Evolutionary conservation across 1,139 yeast species (phyloP).

Genomic region (Suhomyces anneliseae): DNA sequence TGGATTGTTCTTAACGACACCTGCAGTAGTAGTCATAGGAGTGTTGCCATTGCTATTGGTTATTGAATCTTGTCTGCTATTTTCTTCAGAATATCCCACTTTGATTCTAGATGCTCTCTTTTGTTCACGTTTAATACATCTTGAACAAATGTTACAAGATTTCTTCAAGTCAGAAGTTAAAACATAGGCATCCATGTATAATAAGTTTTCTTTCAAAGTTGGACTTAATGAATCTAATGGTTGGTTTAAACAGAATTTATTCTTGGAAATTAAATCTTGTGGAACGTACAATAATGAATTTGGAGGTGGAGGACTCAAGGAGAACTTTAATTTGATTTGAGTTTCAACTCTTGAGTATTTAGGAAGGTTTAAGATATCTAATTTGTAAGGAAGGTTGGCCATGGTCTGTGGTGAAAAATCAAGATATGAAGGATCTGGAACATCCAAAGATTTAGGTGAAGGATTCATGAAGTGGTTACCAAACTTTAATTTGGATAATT

Average conservation of each 20-base stretch:
- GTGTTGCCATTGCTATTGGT: constrained; percentile 4
- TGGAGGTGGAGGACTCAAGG: constrained; percentile 70
- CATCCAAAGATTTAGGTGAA: constrained; percentile 34
- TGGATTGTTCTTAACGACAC: constrained; percentile 36
- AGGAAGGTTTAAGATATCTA: constrained; percentile 67
- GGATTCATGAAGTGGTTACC: constrained; percentile 49
- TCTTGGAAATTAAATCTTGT: constrained; percentile 77
- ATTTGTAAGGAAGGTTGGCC: constrained; percentile 54
- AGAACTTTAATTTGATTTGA: constrained; percentile 75
- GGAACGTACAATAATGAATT: constrained; percentile 76
- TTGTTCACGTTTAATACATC: constrained; percentile 89
- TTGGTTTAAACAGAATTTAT: constrained; percentile 67
- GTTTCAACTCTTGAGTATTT: constrained; percentile 88
- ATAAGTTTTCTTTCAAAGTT: constrained; percentile 49
- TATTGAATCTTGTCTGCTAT: constrained; percentile 21
- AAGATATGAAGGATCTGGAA: constrained; percentile 35
- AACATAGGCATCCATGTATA: constrained; percentile 67
- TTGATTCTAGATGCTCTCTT: constrained; percentile 90
- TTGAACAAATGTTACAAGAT: constrained; percentile 76
- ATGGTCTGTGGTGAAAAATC: constrained; percentile 40
- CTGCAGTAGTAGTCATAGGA: constrained; percentile 20
- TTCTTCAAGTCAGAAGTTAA: constrained; percentile 51
- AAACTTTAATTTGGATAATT: constrained; percentile 55
- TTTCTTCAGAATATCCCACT: constrained; percentile 56
- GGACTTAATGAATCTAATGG: constrained; percentile 46